phyloP scores from a whole-genome alignment of 1,139 yeast genomes.

The Spencermartinsiella ligniputridi region DNA sequence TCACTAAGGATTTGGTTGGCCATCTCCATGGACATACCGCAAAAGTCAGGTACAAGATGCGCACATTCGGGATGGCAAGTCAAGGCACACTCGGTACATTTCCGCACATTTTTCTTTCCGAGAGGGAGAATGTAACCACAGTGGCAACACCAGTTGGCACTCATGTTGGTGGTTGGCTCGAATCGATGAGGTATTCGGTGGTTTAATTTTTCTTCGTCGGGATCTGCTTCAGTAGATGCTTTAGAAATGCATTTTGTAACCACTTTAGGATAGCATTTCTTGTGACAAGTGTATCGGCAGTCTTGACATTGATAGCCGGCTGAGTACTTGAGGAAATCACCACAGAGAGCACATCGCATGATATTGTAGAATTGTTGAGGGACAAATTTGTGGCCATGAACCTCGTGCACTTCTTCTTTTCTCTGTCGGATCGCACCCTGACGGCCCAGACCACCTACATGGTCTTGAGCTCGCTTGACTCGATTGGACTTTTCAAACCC shows the following conservation, averaged over 20 bases:
- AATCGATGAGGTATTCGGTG: constrained; percentile 97
- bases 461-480: constrained; percentile 41
- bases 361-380: constrained; percentile 93
- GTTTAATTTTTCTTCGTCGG: constrained; percentile 85
- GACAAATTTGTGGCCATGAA: constrained; percentile 95
- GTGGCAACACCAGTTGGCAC: constrained; percentile 99
- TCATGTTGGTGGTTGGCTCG: constrained; percentile 83
- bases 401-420: constrained; percentile 92
- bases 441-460: constrained; percentile 81
- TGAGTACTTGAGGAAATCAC: constrained; percentile 80
- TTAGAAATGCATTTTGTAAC: constrained; percentile 94
- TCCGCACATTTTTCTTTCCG: constrained; percentile 91
- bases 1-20: constrained; percentile 86
- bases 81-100: constrained; percentile 91
- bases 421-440: constrained; percentile 96
- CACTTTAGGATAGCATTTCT: constrained; percentile 88
- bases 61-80: constrained; percentile 93
- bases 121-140: constrained; percentile 95
- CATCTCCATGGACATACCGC: constrained; percentile 98
- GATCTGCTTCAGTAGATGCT: constrained; percentile 76
- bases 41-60: constrained; percentile 92
- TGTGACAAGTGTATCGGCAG: constrained; percentile 90
- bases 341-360: constrained; percentile 96
- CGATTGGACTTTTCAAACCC: constrained; percentile 72
- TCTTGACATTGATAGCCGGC: constrained; percentile 97